phyloP scores from a whole-genome alignment of 1,139 yeast species.

The Magnusiomyces ingens region DNA sequence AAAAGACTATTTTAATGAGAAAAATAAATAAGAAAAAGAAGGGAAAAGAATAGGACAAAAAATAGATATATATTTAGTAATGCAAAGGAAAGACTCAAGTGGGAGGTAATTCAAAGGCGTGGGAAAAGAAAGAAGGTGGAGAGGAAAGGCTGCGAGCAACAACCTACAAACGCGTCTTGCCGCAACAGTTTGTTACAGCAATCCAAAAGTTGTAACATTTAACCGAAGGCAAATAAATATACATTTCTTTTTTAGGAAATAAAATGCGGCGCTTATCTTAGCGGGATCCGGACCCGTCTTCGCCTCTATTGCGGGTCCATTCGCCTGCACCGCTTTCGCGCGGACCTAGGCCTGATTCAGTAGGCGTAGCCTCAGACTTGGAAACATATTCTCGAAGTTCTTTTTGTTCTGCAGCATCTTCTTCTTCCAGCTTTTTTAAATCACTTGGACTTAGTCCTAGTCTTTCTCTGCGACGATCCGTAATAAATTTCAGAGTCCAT shows the following conservation, averaged over 20 bases:
- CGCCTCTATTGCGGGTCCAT: conserved; percentile 77
- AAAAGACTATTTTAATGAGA: not conserved
- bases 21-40: not conserved
- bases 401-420: conserved; percentile 39
- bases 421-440: conserved; percentile 30
- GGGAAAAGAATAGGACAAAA: not conserved
- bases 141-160: too few relatives aligned
- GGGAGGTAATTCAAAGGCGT: too few relatives aligned
- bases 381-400: conserved; percentile 30
- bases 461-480: conserved; percentile 34
- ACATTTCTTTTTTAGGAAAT: not conserved
- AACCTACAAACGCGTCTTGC: too few relatives aligned
- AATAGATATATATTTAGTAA: not conserved
- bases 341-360: conserved; percentile 25
- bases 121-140: too few relatives aligned
- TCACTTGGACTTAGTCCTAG: conserved; percentile 30
- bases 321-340: conserved; percentile 69
- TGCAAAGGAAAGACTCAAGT: too few relatives aligned
- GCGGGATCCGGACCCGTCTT: conserved; percentile 43
- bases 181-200: too few relatives aligned
- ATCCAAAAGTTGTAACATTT: too few relatives aligned
- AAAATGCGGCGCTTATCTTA: not conserved
- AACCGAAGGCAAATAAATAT: not conserved
- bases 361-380: conserved; percentile 14
- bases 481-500: conserved; percentile 36